Evolutionary conservation across 306 rosid genomes (phyloP).

Genomic region (Prunus padus): DNA sequence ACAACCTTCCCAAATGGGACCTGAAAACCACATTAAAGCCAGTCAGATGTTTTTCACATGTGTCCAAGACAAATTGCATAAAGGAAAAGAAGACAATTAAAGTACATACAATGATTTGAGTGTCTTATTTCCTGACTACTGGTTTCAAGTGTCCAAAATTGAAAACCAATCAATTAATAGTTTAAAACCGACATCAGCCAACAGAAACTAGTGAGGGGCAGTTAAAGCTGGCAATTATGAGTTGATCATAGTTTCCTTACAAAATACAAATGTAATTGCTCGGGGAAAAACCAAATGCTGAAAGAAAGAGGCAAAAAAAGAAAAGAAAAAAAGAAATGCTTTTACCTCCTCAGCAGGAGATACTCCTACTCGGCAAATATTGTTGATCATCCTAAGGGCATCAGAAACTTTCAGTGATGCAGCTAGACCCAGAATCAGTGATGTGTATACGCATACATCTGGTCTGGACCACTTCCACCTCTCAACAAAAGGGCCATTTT

Average conservation of each 20-base stretch:
- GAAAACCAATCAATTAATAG: conserved; percentile 1
- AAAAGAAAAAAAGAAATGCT: background rate
- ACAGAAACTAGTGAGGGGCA: background rate
- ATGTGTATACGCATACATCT: conserved; percentile 53
- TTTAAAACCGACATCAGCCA: background rate
- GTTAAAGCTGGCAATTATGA: background rate
- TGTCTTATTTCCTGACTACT: conserved; percentile 9
- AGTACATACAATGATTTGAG: background rate
- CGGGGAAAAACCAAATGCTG: background rate
- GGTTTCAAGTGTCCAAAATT: conserved; percentile 7
- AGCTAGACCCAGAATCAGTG: conserved; percentile 76
- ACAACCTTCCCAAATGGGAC: conserved; percentile 94
- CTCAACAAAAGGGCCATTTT: conserved; percentile 48
- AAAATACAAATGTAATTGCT: background rate
- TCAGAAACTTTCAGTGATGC: conserved; percentile 84
- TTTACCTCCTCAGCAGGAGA: conserved; percentile 92
- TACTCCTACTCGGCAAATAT: conserved; percentile 78
- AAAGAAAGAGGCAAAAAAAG: background rate
- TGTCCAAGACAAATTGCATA: background rate
- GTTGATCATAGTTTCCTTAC: background rate
- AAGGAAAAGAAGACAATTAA: background rate
- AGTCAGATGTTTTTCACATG: background rate
- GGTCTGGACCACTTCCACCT: conserved; percentile 92
- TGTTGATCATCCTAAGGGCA: conserved; percentile 66
- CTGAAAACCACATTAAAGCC: conserved; percentile 39